These are phyloP conservation scores for Allium sativum DNA, from an alignment of 106 monocot species.

Conservation along the genomic window DNA sequence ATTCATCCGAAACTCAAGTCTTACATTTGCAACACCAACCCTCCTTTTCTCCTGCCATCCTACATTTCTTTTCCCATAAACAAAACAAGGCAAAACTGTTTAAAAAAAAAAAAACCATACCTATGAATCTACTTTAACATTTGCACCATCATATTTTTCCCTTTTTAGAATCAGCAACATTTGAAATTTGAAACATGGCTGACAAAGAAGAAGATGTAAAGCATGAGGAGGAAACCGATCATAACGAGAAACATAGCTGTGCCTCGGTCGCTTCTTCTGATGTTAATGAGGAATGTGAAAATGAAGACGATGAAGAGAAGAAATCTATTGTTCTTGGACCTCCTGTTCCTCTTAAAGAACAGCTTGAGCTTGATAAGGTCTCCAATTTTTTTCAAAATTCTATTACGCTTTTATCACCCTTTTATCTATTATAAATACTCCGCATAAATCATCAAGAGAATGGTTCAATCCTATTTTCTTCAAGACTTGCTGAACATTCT, in stretches of 20 bases:
- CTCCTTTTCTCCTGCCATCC: neutral
- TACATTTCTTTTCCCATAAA: neutral
- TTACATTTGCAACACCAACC: neutral
- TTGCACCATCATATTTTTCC: neutral
- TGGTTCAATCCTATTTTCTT: no score
- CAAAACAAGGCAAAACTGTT: neutral
- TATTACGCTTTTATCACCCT: no score
- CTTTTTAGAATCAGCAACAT: no score
- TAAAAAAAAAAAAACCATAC: neutral
- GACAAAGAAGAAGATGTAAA: neutral
- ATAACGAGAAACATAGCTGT: slow-evolving; percentile 9
- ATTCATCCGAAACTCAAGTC: slow-evolving; percentile 1
- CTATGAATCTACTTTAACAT: neutral
- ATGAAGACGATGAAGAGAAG: slow-evolving; percentile 37
- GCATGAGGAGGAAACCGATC: slow-evolving; percentile 2
- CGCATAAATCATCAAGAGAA: no score
- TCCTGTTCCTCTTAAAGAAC: slow-evolving; percentile 61
- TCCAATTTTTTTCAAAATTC: neutral
- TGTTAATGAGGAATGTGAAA: slow-evolving; percentile 5
- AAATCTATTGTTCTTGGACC: slow-evolving; percentile 33
- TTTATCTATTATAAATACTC: no score
- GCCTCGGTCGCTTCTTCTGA: slow-evolving; percentile 14
- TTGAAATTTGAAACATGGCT: neutral
- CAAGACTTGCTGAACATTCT: no score
- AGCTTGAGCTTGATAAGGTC: slow-evolving; percentile 71